A percentile compares a stretch with the other conserved stretches of the same genome.
These are phyloP conservation scores for Abelmoschus esculentus DNA, from an alignment of 345 rosid species.

Conservation along the genomic window DNA sequence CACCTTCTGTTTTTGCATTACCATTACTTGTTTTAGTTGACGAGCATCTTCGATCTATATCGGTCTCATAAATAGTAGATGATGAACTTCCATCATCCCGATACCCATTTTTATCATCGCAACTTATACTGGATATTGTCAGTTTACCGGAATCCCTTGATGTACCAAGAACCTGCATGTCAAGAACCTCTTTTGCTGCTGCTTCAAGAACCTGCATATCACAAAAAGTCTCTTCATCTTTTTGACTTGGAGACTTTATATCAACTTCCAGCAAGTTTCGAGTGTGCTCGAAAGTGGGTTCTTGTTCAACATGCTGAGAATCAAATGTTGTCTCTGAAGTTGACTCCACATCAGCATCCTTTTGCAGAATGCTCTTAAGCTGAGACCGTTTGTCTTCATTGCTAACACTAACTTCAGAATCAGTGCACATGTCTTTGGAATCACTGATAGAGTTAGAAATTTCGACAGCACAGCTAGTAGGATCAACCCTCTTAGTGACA, in stretches of 20 bases:
- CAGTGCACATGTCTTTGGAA: constrained; percentile 46
- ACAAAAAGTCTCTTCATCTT: constrained; percentile 20
- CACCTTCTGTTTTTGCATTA: constrained; percentile 26
- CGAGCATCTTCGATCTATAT: constrained; percentile 18
- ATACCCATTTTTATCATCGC: constrained; percentile 11
- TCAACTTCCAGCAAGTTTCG: constrained; percentile 27
- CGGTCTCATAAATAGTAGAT: constrained; percentile 22
- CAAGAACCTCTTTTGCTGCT: constrained; percentile 7
- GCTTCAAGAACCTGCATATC: constrained; percentile 10
- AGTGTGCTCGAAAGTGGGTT: constrained; percentile 20
- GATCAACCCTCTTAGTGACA: constrained; percentile 66
- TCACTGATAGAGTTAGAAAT: constrained; percentile 34
- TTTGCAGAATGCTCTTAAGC: constrained; percentile 19
- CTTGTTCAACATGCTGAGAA: constrained; percentile 25
- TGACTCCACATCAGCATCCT: constrained; percentile 23
- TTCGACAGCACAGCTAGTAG: constrained; percentile 39
- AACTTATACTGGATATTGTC: constrained; percentile 11
- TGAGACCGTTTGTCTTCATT: constrained; percentile 38
- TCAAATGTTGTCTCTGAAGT: constrained; percentile 13
- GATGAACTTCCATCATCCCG: constrained; percentile 18
- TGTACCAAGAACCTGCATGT: constrained; percentile 19
- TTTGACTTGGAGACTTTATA: constrained; percentile 18
- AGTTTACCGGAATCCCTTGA: constrained; percentile 19
- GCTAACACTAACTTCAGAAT: constrained; percentile 37
- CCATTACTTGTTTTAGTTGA: constrained; percentile 22